These are phyloP conservation scores for Septoria linicola DNA, from an alignment of 2,329 filamentous ascomycete genomes.

Conservation along the genomic window DNA sequence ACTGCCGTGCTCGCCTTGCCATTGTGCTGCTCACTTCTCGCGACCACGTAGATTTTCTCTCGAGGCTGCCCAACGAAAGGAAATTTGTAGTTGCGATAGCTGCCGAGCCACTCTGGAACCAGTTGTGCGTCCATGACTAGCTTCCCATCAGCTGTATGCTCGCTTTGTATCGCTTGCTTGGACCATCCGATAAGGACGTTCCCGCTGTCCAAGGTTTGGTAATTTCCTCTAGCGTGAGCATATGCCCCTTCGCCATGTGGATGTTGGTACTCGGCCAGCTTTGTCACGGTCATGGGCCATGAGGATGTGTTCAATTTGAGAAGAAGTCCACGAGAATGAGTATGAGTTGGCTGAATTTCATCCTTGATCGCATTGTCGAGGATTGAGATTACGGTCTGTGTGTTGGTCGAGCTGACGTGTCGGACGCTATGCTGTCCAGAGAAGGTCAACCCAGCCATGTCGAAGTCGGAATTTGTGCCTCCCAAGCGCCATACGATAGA, in stretches of 20 bases:
- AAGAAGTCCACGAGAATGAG: constrained; percentile 20
- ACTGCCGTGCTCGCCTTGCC: not conserved
- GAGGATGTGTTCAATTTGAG: constrained; percentile 18
- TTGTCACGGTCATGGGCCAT: constrained; percentile 13
- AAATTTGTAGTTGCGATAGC: constrained; percentile 53
- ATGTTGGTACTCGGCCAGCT: constrained; percentile 15
- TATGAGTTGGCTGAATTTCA: constrained; percentile 14
- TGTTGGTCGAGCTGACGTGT: constrained; percentile 41
- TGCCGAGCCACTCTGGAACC: constrained; percentile 37
- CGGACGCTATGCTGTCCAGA: constrained; percentile 52
- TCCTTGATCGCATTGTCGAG: constrained; percentile 50
- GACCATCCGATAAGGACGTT: constrained; percentile 55
- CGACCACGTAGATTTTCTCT: constrained; percentile 1
- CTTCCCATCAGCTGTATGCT: constrained; percentile 44
- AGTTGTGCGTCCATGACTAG: constrained; percentile 51
- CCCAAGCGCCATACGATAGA: constrained; percentile 51
- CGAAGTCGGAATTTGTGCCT: constrained; percentile 19
- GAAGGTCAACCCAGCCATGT: constrained; percentile 30
- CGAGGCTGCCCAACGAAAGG: constrained; percentile 43
- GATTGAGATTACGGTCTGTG: constrained; percentile 48
- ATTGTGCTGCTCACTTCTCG: not conserved
- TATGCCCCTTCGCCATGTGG: constrained; percentile 39
- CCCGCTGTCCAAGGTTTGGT: constrained; percentile 49
- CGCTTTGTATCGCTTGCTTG: constrained; percentile 34
- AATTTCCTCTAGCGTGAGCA: constrained; percentile 39